Evolutionary conservation across 306 rosid genomes (phyloP).

Genomic region (Mimosa bimucronata): DNA sequence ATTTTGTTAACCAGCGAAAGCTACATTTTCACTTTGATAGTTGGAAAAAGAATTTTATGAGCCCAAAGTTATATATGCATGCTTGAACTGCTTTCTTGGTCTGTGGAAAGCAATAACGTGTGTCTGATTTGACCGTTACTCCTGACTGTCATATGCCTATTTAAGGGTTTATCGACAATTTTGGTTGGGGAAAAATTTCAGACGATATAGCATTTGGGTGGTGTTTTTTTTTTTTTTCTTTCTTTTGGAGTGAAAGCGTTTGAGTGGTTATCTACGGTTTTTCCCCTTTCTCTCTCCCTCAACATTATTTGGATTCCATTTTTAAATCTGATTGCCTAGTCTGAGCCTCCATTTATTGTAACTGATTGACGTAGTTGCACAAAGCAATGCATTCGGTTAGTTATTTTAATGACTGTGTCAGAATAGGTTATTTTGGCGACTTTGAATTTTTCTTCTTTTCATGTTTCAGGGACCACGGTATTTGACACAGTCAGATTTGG

Average conservation of each 20-base stretch:
- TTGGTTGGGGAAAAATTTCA: background rate
- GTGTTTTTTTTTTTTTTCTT: too few species aligned
- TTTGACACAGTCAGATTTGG: slow-evolving; percentile 56
- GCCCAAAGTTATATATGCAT: slow-evolving; percentile 10
- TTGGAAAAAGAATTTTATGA: slow-evolving; percentile 3
- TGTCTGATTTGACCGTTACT: slow-evolving; percentile 10
- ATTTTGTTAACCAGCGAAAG: slow-evolving; percentile 21
- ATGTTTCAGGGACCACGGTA: slow-evolving; percentile 55
- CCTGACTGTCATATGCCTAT: background rate
- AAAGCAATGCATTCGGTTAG: background rate
- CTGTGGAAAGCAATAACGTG: slow-evolving; percentile 13
- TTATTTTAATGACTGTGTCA: slow-evolving; percentile 25
- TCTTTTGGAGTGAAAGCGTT: too few species aligned
- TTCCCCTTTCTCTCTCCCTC: background rate
- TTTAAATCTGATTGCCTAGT: background rate
- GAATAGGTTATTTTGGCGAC: background rate
- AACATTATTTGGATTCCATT: background rate
- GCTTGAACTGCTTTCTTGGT: slow-evolving; percentile 22
- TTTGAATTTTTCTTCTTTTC: slow-evolving; percentile 21
- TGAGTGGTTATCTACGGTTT: background rate
- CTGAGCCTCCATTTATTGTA: slow-evolving; percentile 1
- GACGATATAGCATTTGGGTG: background rate
- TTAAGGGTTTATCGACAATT: background rate
- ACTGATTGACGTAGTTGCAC: background rate
- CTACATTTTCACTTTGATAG: slow-evolving; percentile 2